Evolutionary conservation across 371 early-diverging fungal genomes (phyloP), one percentile per base, ranked within the genome.

Genomic region (Mucor indicus): DNA sequence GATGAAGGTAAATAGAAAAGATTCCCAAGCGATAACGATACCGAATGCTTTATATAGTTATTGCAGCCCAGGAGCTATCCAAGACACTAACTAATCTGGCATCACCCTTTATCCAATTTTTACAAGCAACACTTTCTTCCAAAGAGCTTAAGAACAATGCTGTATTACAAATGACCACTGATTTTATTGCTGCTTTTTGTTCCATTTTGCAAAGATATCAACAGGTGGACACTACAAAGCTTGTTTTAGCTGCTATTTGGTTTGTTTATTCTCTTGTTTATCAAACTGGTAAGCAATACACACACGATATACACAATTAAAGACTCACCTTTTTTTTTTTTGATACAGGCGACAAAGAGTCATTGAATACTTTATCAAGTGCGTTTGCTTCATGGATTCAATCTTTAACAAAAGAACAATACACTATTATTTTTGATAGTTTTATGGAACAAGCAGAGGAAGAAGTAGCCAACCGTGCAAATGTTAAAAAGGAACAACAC

Each of bases 131-230:
- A 10, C 38, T 48, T 30, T 17, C 40, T 23, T 21, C 48, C 12
- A 37, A 13, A 0, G 29, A 44, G 10, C 20, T 31, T 17, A 21
- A 49, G 21, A 38, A 33, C 5, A 20, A 24, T 16, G 32, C 22
- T 19, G 45, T 50, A 2, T 36, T 60, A 44, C 38, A 60, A 15
- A 51, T 57, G 46, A 50, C 57, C 0, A 63, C 66, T 11, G 64
- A 60, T 10, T 69, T 67, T 35, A 60, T 69, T 13, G 60, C 55
- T 13, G 62, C 69, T 1, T 44, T 67, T 7, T 69, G 69, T 45
- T 62, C 52, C 12, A 52, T 60, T 7, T 25, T 66, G 21, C 42
- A 62, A 11, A 50, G 55, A 25, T 52, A 69, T 36, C 55, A 65
- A 20, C 44, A 57, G 38, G 38, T 49, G 1, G 51, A 69, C 33